A percentile compares a stretch with the other conserved stretches of the same genome.
phyloP scores from a whole-genome alignment of 495 filamentous ascomycete genomes.

The Penicillium diatomitis region DNA sequence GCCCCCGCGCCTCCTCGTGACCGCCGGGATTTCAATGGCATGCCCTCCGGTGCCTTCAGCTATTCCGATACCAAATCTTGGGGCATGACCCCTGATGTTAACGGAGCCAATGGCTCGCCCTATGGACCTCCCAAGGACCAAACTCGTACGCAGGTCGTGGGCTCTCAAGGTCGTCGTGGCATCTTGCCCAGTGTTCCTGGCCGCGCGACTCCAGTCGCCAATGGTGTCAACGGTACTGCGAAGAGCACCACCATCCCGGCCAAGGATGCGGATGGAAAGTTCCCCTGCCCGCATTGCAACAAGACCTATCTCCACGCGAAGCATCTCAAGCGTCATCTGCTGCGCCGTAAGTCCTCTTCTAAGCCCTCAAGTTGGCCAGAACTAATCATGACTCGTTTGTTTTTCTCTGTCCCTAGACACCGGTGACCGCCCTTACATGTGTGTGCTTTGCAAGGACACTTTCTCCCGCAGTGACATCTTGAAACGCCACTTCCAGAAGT shows the following conservation, averaged over 20 bases:
- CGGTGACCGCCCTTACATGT: slow-evolving; percentile 94
- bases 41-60: slow-evolving; percentile 54
- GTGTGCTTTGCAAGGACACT: slow-evolving; percentile 93
- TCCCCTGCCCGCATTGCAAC: slow-evolving; percentile 90
- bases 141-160: slow-evolving; percentile 80
- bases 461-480: slow-evolving; percentile 97
- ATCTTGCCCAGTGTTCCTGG: slow-evolving; percentile 87
- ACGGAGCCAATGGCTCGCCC: slow-evolving; percentile 32
- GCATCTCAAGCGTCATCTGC: slow-evolving; percentile 90
- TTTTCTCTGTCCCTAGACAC: slow-evolving; percentile 52
- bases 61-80: slow-evolving; percentile 38
- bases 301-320: slow-evolving; percentile 98
- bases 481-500: slow-evolving; percentile 98
- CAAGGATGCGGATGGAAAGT: slow-evolving; percentile 95
- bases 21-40: slow-evolving; percentile 44
- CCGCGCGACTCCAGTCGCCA: slow-evolving; percentile 54
- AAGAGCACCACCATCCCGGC: slow-evolving; percentile 74
- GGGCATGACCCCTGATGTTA: slow-evolving; percentile 32
- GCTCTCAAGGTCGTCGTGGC: slow-evolving; percentile 80
- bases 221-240: slow-evolving; percentile 48
- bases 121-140: slow-evolving; percentile 37
- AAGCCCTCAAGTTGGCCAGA: too few relatives aligned
- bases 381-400: background rate
- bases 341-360: slow-evolving; percentile 67
- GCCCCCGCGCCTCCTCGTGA: slow-evolving; percentile 58